These are phyloP conservation scores for Fomitiporia mediterranea DNA, from an alignment of 1,284 basidiomycete genomes.

Conservation along the genomic window DNA sequence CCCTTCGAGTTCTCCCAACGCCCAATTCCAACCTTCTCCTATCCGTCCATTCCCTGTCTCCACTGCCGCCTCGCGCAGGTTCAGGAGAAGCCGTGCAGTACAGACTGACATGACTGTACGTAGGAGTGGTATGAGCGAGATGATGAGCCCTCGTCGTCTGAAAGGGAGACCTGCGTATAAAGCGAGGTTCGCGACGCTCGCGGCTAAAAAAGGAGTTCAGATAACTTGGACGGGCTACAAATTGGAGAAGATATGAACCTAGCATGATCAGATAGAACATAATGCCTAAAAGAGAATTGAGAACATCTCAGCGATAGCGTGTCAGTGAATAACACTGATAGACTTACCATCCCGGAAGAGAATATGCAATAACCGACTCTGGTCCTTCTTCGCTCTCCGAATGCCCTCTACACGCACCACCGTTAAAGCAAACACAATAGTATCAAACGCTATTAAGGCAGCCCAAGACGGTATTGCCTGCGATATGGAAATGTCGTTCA, in stretches of 20 bases:
- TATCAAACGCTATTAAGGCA: conserved; percentile 12
- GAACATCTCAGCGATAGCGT: neutral
- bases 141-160: conserved; percentile 1
- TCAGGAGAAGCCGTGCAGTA: conserved; percentile 15
- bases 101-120: conserved; percentile 15
- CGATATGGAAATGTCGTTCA: neutral
- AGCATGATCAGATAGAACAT: conserved; percentile 13
- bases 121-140: conserved; percentile 6
- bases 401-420: conserved; percentile 3
- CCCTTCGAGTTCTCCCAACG: neutral
- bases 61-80: conserved; percentile 6
- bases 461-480: conserved; percentile 4
- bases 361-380: conserved; percentile 2
- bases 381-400: conserved; percentile 1
- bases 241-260: neutral
- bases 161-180: conserved; percentile 7
- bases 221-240: neutral
- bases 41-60: neutral
- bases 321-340: neutral
- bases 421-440: conserved; percentile 4
- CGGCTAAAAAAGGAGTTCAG: neutral
- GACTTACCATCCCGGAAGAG: conserved; percentile 16
- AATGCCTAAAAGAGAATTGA: neutral
- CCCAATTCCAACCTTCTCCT: too few relatives aligned
- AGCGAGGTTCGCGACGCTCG: conserved; percentile 13